These are phyloP conservation scores for Ramalina intermedia DNA, from an alignment of 495 filamentous ascomycete genomes.

Conservation along the genomic window DNA sequence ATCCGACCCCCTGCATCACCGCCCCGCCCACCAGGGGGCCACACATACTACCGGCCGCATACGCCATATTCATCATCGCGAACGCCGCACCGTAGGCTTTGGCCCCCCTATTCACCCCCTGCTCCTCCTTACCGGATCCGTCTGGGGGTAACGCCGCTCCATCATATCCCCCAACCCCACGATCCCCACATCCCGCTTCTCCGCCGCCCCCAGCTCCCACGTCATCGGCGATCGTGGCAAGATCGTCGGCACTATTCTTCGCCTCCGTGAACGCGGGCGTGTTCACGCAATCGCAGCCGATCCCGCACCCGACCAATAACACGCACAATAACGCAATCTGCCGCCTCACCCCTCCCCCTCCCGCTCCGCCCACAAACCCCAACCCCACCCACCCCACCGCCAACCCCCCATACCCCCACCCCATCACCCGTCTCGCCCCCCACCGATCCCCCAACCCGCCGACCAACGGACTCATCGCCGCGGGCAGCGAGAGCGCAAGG, in stretches of 20 bases:
- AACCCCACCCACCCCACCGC: conserved; percentile 41
- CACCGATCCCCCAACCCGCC: conserved; percentile 38
- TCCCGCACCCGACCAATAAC: conserved; percentile 41
- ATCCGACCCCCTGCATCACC: conserved; percentile 22
- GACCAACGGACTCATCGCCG: conserved; percentile 39
- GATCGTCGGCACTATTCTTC: conserved; percentile 23
- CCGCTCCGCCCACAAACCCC: conserved; percentile 39
- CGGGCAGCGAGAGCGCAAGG: conserved; percentile 41
- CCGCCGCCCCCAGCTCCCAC: too few relatives aligned
- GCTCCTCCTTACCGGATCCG: conserved; percentile 1
- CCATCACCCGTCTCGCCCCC: conserved; percentile 40
- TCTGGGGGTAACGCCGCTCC: too few relatives aligned
- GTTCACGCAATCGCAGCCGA: conserved; percentile 33
- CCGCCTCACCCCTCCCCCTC: background rate
- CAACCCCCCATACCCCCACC: conserved; percentile 38
- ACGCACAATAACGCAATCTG: conserved; percentile 45
- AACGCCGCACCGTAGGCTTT: conserved; percentile 27
- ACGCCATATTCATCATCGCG: conserved; percentile 24
- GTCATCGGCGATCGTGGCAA: background rate
- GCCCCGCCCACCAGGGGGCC: conserved; percentile 25
- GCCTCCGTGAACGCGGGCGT: conserved; percentile 52
- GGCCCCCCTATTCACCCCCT: conserved; percentile 22
- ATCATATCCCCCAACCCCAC: too few relatives aligned
- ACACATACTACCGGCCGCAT: conserved; percentile 20
- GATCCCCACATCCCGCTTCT: too few relatives aligned